Percentiles rank a stretch among this genome's conserved stretches.
Evolutionary conservation across 1,284 basidiomycete genomes (phyloP).

Genomic region (Exobasidium cylindrosporum): DNA sequence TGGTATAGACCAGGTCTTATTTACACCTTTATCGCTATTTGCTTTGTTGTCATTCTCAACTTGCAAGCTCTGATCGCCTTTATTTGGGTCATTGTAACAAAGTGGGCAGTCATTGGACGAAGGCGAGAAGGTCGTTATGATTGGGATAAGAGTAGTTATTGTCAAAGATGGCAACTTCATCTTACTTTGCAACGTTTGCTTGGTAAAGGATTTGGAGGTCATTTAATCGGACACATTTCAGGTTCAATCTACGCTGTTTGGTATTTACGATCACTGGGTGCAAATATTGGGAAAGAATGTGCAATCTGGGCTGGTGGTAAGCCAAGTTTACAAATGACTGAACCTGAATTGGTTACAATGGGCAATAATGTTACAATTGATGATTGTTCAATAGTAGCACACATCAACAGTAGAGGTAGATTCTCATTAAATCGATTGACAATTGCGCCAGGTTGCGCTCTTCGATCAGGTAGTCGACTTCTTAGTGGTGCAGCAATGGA

Average conservation of each 20-base stretch:
- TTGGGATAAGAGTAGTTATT: conserved; percentile 55
- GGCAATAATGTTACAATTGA: conserved; percentile 51
- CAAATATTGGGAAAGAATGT: conserved; percentile 48
- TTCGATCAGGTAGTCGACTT: conserved; percentile 51
- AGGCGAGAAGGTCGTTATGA: conserved; percentile 54
- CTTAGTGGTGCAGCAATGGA: conserved; percentile 54
- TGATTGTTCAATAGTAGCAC: conserved; percentile 54
- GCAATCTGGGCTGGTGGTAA: conserved; percentile 55
- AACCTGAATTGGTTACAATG: conserved; percentile 54
- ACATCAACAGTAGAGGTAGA: conserved; percentile 54
- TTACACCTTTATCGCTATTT: conserved; percentile 46
- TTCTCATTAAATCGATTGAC: conserved; percentile 53
- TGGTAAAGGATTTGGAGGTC: conserved; percentile 48
- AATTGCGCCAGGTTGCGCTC: conserved; percentile 52
- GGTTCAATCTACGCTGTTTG: conserved; percentile 49
- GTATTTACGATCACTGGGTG: conserved; percentile 51
- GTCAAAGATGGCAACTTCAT: conserved; percentile 55
- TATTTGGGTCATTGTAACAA: conserved; percentile 48
- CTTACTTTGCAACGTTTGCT: conserved; percentile 48
- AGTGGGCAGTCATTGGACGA: conserved; percentile 53
- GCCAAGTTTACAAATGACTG: conserved; percentile 52
- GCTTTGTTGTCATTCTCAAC: conserved; percentile 47
- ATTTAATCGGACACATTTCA: conserved; percentile 49
- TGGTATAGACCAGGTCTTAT: conserved; percentile 53
- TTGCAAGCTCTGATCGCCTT: conserved; percentile 46